Base-by-base conservation (phyloP, 176 grass and related monocot genomes). In the Themeda triandra region DNA sequence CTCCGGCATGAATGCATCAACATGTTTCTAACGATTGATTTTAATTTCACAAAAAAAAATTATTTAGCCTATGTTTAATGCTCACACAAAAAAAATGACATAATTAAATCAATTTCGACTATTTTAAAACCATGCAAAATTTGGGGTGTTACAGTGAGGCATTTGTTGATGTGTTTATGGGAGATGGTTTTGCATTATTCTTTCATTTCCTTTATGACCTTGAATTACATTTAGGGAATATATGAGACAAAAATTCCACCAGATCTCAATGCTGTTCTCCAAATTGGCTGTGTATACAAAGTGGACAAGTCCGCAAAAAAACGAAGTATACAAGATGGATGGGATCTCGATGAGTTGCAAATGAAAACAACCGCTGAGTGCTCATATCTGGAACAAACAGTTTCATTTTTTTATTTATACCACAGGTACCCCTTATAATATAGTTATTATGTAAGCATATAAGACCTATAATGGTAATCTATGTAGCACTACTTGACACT, bases 351-450 rank as follows among this genome's bases (percentile, higher is more conserved):
- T 78, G 96, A 95, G 70, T 80, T 98, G 63, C 91, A 88, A 76
- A 98, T 98, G 96, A 98, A 98, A 85, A 98, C 93, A 69, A 98
- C 93, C 13, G 82, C 96, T 18, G 96, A 98, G 85, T 98, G 89
- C 88, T 92, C 96, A 85, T 98, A 95, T 77, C 80, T 98, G 80
- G 93, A 98, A 71, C 91, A 98, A 60, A 49, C 85, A 69, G 87
- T 95, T 88, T 92, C 96, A 32, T 95, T 93, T 90, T 93, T 98
- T 78, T 98, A 93, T 83, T 75, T 98, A 65, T 98, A 98, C 71
- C 91, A 98, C 85, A 98, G 96, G 96, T 98, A 92, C 9, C 33
- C 33, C 37, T 78, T 40, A 63, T 44, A 19, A 66, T 46, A 79
- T 65, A 82, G 35, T 44, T 79, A 67, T 49, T 67, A 82, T n/a